Conservation (phyloP, 768 basidiomycete genomes). For the Boletus eberwhitei region DNA sequence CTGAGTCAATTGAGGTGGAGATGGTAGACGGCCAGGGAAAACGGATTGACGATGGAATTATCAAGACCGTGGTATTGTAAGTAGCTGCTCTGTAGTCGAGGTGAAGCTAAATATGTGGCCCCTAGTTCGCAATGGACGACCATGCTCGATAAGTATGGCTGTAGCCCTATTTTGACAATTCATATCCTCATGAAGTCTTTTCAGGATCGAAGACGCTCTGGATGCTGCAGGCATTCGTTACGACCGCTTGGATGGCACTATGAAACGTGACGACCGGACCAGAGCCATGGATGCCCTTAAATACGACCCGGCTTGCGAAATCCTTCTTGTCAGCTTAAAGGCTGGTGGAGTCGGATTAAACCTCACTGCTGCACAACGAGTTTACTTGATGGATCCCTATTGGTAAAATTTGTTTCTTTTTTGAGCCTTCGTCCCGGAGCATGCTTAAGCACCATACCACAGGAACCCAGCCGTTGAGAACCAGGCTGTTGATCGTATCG, state of each 20-base stretch:
- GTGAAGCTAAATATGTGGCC: constrained; percentile 12
- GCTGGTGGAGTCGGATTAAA: constrained; percentile 98
- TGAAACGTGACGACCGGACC: constrained; percentile 94
- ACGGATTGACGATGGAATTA: constrained; percentile 60
- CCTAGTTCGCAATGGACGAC: constrained; percentile 89
- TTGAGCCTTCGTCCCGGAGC: background rate
- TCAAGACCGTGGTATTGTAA: constrained; percentile 96
- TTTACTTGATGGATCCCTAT: constrained; percentile 96
- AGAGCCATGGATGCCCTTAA: constrained; percentile 92
- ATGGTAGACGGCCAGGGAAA: constrained; percentile 75
- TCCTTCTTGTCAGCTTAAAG: constrained; percentile 91
- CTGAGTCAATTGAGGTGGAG: constrained; percentile 65
- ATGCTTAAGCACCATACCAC: background rate
- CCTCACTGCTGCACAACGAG: constrained; percentile 88
- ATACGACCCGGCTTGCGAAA: constrained; percentile 86
- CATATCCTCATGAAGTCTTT: constrained; percentile 1
- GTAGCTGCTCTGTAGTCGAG: constrained; percentile 33
- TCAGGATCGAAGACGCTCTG: constrained; percentile 85
- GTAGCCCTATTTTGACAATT: background rate
- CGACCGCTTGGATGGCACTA: constrained; percentile 93
- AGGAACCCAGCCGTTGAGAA: constrained; percentile 98
- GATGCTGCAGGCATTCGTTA: constrained; percentile 80
- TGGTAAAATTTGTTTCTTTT: constrained; percentile 48
- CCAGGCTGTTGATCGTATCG: constrained; percentile 96
- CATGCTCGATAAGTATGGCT: constrained; percentile 83